A percentile compares a stretch with the other conserved stretches of the same genome.
Evolutionary conservation across 73 alveolate species (phyloP).

Genomic region (Paramecium tetraurelia): DNA sequence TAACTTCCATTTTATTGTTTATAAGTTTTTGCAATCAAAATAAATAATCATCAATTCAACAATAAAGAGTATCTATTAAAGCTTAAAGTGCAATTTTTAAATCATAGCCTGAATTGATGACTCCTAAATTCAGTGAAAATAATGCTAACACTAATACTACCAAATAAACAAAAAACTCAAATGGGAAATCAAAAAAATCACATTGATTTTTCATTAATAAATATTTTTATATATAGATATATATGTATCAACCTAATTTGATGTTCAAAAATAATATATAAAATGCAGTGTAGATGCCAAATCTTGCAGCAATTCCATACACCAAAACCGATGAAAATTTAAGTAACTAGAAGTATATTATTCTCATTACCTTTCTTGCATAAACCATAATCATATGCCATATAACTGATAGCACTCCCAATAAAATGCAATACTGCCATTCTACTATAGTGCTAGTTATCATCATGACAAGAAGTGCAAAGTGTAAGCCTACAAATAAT

Average conservation of each 20-base stretch:
- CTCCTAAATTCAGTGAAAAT: background rate
- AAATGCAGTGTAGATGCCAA: background rate
- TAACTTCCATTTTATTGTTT: background rate
- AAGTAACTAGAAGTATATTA: background rate
- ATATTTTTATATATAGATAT: background rate
- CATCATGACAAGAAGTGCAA: background rate
- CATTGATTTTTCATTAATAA: background rate
- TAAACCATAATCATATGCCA: conserved; percentile 44
- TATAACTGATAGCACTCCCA: background rate
- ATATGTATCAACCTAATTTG: background rate
- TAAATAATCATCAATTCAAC: background rate
- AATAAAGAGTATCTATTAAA: background rate
- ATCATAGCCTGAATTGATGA: background rate
- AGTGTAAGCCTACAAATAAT: background rate
- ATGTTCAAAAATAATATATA: conserved; percentile 37
- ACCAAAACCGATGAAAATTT: conserved; percentile 31
- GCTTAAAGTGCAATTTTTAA: background rate
- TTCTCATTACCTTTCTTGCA: background rate
- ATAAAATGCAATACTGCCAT: background rate
- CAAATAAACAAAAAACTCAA: background rate
- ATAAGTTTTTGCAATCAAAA: background rate
- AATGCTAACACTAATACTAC: background rate
- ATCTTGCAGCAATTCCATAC: conserved; percentile 35
- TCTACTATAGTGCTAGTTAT: background rate
- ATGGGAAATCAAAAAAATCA: background rate